Conservation (phyloP, 2,329 filamentous ascomycete species). For the Gaeumannomyces tritici region DNA sequence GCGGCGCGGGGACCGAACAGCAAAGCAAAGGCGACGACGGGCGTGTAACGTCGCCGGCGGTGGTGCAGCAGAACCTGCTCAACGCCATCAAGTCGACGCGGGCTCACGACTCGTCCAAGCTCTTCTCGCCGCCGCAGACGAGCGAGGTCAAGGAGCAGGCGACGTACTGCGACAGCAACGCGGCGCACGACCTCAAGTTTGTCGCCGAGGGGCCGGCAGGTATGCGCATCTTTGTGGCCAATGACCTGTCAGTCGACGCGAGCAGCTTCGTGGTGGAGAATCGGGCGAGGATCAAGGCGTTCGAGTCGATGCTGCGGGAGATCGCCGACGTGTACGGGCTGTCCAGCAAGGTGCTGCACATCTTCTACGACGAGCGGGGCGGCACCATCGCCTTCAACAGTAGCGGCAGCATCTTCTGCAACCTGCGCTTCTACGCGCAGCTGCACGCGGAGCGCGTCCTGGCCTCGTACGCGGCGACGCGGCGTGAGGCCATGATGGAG, state of each 20-base stretch:
- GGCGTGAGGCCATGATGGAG: slow-evolving; percentile 18
- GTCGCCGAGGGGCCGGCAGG: slow-evolving; percentile 60
- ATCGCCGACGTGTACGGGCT: slow-evolving; percentile 66
- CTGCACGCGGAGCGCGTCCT: slow-evolving; percentile 52
- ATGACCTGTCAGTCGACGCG: slow-evolving; percentile 35
- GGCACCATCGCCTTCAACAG: slow-evolving; percentile 89
- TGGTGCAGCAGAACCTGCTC: slow-evolving; percentile 60
- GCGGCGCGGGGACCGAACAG: background rate
- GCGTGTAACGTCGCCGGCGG: slow-evolving; percentile 48
- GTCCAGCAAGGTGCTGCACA: slow-evolving; percentile 59
- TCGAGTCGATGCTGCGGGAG: slow-evolving; percentile 60
- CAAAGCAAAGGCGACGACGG: slow-evolving; percentile 30
- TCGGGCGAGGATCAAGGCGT: slow-evolving; percentile 53
- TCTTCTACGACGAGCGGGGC: slow-evolving; percentile 75
- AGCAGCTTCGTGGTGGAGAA: slow-evolving; percentile 53
- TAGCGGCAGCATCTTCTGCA: slow-evolving; percentile 84
- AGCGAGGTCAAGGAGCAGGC: slow-evolving; percentile 71
- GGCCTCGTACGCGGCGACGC: slow-evolving; percentile 5
- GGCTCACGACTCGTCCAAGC: slow-evolving; percentile 59
- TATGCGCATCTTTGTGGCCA: slow-evolving; percentile 65
- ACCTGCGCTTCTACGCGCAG: slow-evolving; percentile 76
- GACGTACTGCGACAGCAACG: slow-evolving; percentile 75
- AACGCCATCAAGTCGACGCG: slow-evolving; percentile 73
- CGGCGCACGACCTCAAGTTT: slow-evolving; percentile 63
- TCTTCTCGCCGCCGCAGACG: slow-evolving; percentile 66